Evolutionary conservation across 306 rosid genomes (phyloP), one percentile per base, ranked within the genome.

Genomic region (Mucuna pruriens): DNA sequence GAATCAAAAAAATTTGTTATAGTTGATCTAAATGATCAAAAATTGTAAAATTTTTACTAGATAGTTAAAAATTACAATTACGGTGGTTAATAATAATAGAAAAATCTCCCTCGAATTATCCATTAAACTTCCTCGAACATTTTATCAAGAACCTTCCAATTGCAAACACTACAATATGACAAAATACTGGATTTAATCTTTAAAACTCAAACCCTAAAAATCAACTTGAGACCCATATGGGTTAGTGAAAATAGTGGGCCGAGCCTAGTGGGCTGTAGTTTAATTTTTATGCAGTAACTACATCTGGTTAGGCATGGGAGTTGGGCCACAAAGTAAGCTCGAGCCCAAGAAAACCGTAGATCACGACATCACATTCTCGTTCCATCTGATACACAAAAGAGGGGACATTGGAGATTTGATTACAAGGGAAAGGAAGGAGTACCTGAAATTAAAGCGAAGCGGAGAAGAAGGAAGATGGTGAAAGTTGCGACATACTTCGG

Each of bases 401-500:
- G 39, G 11, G 42, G 55, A 16, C 16, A 44, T 39, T 1, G 16
- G 69, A 13, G 57, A 40, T 16, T 39, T 48, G 44, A 77, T 16
- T 7, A 5, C 7, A 45, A 0, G 6, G 25, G 1, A 1, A 31
- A 49, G 3, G 16, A 6, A 48, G 5, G 2, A 57, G 44, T 4
- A 15, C 34, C 65, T 39, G 49, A 69, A 65, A 72, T 15, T 23
- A 54, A 74, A 79, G 66, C 81, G 57, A 67, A 78, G 15, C 19
- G 26, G 16, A 55, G 82, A 57, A 75, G 45, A 54, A 70, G 44
- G 10, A 49, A 16, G 5, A 95, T 96, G 99, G 99, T 96, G 91
- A 96, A 66, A 49, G 88, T 94, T 0, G 84, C 89, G 3, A 90
- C 97, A 15, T 96, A 86, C 92, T 96, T 94, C 63, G 99, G 90